Evolutionary conservation across 352 stramenopile genomes (phyloP).

Genomic region (Elongisporangium senticosum): DNA sequence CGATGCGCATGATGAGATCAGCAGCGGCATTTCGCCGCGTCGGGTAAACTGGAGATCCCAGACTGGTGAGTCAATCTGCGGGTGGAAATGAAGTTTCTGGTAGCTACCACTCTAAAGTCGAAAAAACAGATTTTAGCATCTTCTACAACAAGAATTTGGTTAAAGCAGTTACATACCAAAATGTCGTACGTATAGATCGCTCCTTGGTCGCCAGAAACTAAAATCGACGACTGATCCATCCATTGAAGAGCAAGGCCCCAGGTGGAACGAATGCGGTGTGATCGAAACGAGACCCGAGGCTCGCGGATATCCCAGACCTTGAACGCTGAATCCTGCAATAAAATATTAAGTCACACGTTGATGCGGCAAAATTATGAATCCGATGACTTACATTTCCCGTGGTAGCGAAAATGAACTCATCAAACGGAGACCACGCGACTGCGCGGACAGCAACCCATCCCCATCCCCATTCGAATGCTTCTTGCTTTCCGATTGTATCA

Average conservation of each 20-base stretch:
- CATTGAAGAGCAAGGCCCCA: constrained; percentile 76
- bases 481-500: constrained; percentile 77
- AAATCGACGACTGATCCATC: constrained; percentile 67
- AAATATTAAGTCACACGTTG: constrained; percentile 1
- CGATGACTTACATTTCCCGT: constrained; percentile 67
- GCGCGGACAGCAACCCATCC: constrained; percentile 78
- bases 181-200: constrained; percentile 77
- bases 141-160: neutral
- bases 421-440: constrained; percentile 76
- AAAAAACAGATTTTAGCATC: neutral
- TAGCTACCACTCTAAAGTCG: constrained; percentile 64
- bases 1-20: constrained; percentile 66
- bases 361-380: neutral
- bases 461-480: constrained; percentile 77
- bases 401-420: constrained; percentile 77
- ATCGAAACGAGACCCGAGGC: constrained; percentile 65
- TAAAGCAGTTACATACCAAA: constrained; percentile 36
- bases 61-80: constrained; percentile 79
- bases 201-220: constrained; percentile 79
- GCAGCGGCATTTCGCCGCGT: constrained; percentile 27
- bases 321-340: constrained; percentile 64
- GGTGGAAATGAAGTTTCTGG: constrained; percentile 77
- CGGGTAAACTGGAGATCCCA: constrained; percentile 75
- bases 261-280: constrained; percentile 75
- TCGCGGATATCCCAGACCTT: constrained; percentile 85